Percentiles rank a stretch among this genome's conserved stretches.
These are phyloP conservation scores for Infundibulicybe gibba DNA, from an alignment of 768 basidiomycete species.

Conservation along the genomic window DNA sequence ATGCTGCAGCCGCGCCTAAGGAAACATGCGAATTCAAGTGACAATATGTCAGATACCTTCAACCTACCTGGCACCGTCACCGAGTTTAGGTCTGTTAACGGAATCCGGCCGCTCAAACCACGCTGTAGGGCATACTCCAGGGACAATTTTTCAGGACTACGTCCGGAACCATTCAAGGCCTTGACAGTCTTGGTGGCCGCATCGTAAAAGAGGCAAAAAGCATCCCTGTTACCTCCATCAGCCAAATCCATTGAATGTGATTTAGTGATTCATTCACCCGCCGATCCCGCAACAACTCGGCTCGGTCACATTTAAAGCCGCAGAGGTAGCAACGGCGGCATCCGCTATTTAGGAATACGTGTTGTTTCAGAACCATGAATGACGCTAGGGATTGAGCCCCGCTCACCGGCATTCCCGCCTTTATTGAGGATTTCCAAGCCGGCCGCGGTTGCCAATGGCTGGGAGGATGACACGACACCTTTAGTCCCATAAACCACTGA, in stretches of 20 bases:
- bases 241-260: background rate
- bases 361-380: background rate
- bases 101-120: constrained; percentile 74
- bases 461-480: constrained; percentile 84
- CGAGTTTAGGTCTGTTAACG: constrained; percentile 79
- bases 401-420: constrained; percentile 92
- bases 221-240: constrained; percentile 49
- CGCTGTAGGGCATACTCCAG: constrained; percentile 68
- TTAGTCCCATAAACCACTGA: constrained; percentile 87
- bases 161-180: constrained; percentile 91
- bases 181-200: constrained; percentile 78
- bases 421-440: constrained; percentile 88
- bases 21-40: background rate
- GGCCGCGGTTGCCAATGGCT: constrained; percentile 88
- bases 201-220: constrained; percentile 92
- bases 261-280: constrained; percentile 44
- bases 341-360: constrained; percentile 52
- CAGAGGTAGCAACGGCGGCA: constrained; percentile 92
- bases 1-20: constrained; percentile 88
- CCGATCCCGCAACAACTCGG: constrained; percentile 91
- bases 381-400: constrained; percentile 1
- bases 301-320: constrained; percentile 89
- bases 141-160: constrained; percentile 74
- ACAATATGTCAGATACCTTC: background rate
- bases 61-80: constrained; percentile 79